Evolutionary conservation across 2,329 filamentous ascomycete genomes (phyloP).

Genomic region (Tolypocladium ophioglossoides): DNA sequence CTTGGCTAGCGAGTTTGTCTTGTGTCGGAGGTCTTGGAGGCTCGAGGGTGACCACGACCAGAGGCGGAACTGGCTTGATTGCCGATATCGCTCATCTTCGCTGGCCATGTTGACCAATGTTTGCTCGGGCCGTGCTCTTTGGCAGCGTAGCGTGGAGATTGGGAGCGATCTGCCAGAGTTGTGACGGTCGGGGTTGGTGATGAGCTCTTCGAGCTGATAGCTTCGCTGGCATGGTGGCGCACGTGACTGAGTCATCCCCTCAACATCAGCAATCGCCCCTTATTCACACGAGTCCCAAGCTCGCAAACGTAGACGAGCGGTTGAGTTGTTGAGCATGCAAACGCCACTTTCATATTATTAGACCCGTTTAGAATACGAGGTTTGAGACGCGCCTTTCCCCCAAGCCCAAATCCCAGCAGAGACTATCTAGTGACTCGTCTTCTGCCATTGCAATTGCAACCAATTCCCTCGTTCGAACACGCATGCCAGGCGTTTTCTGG

Average conservation of each 20-base stretch:
- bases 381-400: not conserved
- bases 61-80: conserved; percentile 79
- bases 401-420: not conserved
- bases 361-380: not conserved
- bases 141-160: not conserved
- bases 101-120: conserved; percentile 46
- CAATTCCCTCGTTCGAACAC: not conserved
- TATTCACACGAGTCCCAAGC: not conserved
- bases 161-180: not conserved
- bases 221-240: not conserved
- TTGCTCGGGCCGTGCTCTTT: not conserved
- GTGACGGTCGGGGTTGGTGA: not conserved
- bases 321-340: not conserved
- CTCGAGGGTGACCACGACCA: conserved; percentile 82
- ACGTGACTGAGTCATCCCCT: not conserved
- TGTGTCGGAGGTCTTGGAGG: conserved; percentile 59
- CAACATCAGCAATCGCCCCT: not conserved
- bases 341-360: not conserved
- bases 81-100: conserved; percentile 85
- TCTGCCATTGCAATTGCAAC: not conserved
- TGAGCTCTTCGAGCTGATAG: not conserved
- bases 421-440: not conserved
- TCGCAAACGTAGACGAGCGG: not conserved
- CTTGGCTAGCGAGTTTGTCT: conserved; percentile 67
- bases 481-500: not conserved